A percentile compares a stretch with the other conserved stretches of the same genome.
Conservation (phyloP, 78 protist species). For the Dictyostelium purpureum region DNA sequence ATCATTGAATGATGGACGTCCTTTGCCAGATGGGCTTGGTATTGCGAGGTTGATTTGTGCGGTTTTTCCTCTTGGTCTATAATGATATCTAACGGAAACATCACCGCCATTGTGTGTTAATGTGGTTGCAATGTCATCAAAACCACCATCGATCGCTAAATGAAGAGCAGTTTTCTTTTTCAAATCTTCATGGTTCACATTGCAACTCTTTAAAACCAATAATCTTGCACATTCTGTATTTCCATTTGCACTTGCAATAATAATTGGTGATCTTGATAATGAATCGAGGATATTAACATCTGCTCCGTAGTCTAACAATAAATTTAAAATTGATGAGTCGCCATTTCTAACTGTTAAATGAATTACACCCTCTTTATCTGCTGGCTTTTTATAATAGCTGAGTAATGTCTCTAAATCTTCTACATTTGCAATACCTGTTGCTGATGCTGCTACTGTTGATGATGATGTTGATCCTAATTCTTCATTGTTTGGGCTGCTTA, state of each 20-base stretch:
- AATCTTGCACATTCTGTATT: conserved; percentile 30
- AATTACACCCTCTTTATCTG: conserved; percentile 6
- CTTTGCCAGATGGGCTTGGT: not conserved
- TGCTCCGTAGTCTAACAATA: not conserved
- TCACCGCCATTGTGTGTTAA: conserved; percentile 41
- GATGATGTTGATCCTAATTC: not conserved
- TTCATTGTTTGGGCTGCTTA: not conserved
- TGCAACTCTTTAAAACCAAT: not conserved
- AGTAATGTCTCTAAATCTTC: not conserved
- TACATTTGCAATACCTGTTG: not conserved
- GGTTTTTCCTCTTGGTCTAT: not conserved
- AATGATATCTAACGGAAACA: conserved; percentile 20
- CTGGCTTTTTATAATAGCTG: not conserved
- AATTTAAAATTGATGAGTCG: not conserved
- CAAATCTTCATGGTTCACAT: not conserved
- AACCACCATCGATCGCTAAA: conserved; percentile 20
- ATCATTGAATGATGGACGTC: not conserved
- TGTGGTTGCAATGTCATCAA: conserved; percentile 46
- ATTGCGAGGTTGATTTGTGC: not conserved
- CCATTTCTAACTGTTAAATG: conserved; percentile 26
- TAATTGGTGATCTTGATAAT: conserved; percentile 13
- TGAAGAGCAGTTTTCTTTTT: conserved; percentile 54
- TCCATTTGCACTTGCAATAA: conserved; percentile 53
- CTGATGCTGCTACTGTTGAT: not conserved
- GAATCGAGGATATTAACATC: conserved; percentile 10